Evolutionary conservation across 306 rosid species (phyloP).

Genomic region (Corylus americana): DNA sequence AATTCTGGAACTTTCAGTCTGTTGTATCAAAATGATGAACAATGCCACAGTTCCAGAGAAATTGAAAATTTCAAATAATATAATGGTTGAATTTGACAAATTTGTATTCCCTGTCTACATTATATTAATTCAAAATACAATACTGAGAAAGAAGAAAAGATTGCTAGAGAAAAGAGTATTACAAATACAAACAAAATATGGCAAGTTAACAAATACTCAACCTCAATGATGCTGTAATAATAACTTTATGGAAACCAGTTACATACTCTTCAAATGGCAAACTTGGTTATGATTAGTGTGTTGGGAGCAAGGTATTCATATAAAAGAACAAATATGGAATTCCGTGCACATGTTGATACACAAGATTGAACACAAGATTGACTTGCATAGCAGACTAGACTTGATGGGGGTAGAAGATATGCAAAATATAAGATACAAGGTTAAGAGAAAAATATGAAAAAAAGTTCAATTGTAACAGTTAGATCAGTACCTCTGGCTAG

Average conservation of each 20-base stretch:
- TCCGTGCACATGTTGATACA: neutral
- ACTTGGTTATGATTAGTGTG: neutral
- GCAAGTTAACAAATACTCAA: neutral
- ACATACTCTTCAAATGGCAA: neutral
- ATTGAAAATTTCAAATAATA: neutral
- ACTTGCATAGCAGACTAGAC: neutral
- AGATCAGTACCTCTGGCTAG: constrained; percentile 72
- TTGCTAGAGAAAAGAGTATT: neutral
- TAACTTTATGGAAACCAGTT: neutral
- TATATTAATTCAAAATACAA: neutral
- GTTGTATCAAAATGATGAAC: neutral
- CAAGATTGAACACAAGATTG: neutral
- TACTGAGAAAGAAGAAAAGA: neutral
- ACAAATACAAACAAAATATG: neutral
- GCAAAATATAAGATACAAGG: neutral
- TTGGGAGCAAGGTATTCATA: neutral
- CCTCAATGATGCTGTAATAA: neutral
- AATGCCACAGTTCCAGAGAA: neutral
- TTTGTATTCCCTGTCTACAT: neutral
- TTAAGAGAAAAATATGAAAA: neutral
- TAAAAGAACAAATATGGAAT: neutral
- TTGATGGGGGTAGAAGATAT: neutral
- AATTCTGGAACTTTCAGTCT: neutral
- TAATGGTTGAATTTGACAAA: neutral
- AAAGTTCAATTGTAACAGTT: constrained; percentile 17